phyloP scores from a whole-genome alignment of 2,329 filamentous ascomycete species.

The Cryphonectria japonica region DNA sequence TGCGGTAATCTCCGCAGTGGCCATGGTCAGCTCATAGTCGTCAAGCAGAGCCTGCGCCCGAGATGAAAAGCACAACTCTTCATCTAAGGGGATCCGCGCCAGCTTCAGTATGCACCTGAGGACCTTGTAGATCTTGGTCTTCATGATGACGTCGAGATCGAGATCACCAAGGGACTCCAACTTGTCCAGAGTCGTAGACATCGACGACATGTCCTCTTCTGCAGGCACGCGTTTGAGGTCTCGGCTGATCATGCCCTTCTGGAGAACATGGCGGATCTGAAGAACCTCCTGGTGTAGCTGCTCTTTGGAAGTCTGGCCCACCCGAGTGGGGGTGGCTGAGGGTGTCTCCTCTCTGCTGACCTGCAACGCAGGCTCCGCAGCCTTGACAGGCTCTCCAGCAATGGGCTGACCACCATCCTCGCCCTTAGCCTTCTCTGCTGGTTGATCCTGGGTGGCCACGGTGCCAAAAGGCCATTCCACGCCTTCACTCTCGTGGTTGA shows the following conservation, averaged over 20 bases:
- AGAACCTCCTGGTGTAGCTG: neutral
- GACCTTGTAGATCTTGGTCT: constrained; percentile 15
- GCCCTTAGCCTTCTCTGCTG: neutral
- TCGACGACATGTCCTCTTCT: neutral
- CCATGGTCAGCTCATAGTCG: constrained; percentile 16
- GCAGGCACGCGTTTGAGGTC: neutral
- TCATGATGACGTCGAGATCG: neutral
- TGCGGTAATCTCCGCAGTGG: neutral
- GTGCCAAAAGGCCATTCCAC: neutral
- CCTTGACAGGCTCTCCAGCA: neutral
- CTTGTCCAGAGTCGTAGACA: constrained; percentile 7
- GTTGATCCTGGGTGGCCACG: neutral
- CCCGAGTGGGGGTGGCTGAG: neutral
- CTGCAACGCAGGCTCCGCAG: neutral
- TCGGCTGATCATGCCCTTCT: constrained; percentile 10
- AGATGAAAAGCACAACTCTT: constrained; percentile 13
- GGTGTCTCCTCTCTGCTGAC: neutral
- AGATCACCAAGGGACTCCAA: constrained; percentile 7
- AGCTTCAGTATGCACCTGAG: constrained; percentile 10
- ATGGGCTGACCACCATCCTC: neutral
- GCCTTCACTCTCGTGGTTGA: neutral
- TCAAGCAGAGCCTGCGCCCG: constrained; percentile 13
- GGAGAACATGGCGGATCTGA: constrained; percentile 3
- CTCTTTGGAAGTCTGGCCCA: neutral
- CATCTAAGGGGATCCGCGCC: constrained; percentile 6